Conservation (phyloP, 148 eudicot genomes). For the Polygonum aviculare region DNA sequence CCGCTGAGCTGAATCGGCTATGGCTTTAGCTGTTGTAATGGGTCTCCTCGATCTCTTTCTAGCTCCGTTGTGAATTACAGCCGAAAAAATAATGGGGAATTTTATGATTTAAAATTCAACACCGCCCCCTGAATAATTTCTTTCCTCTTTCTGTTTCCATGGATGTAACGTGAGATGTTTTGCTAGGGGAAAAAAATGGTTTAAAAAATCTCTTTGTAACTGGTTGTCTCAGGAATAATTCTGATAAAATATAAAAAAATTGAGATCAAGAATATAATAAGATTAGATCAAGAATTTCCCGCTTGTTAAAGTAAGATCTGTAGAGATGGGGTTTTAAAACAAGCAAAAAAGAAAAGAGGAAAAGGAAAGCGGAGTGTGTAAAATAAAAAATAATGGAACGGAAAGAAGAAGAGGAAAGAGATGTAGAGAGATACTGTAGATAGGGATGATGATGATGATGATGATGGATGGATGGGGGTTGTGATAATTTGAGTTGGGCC, state of each 20-base stretch:
- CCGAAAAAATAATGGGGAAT: background rate
- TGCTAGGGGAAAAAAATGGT: background rate
- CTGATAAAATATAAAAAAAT: background rate
- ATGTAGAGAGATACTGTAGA: conserved; percentile 6
- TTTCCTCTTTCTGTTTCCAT: conserved; percentile 6
- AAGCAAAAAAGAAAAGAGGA: background rate
- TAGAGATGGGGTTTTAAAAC: background rate
- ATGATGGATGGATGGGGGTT: background rate
- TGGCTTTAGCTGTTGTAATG: background rate
- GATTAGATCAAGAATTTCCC: background rate
- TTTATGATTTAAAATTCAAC: background rate
- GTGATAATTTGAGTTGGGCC: background rate
- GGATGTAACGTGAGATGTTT: conserved; percentile 12
- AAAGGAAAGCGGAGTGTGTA: background rate
- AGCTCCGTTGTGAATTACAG: background rate
- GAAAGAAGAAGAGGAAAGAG: background rate
- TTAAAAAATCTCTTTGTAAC: background rate
- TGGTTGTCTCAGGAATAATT: conserved; percentile 9
- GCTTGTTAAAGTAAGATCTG: conserved; percentile 2
- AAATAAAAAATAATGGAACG: background rate
- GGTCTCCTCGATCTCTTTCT: background rate
- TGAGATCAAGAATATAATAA: background rate
- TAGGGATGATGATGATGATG: background rate
- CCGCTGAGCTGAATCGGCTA: conserved; percentile 5
- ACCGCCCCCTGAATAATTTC: conserved; percentile 10